phyloP scores from a whole-genome alignment of 164 flowering plant genomes.

The Malania oleifera region DNA sequence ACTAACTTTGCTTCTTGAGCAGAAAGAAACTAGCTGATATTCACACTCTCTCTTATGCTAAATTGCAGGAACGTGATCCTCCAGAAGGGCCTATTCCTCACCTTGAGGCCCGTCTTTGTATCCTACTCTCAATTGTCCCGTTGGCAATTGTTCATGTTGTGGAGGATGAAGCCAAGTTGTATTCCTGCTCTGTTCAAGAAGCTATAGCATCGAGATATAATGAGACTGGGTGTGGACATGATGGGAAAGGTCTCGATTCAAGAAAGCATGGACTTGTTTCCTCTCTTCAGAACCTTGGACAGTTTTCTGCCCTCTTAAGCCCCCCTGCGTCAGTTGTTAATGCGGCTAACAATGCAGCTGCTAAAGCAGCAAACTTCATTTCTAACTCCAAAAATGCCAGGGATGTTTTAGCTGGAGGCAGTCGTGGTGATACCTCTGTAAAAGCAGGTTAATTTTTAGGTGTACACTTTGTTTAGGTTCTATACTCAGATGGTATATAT shows the following conservation, averaged over 20 bases:
- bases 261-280: slow-evolving; percentile 49
- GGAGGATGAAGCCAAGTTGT: slow-evolving; percentile 39
- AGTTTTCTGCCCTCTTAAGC: slow-evolving; percentile 58
- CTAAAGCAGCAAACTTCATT: slow-evolving; percentile 60
- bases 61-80: slow-evolving; percentile 81
- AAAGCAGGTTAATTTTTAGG: slow-evolving; percentile 36
- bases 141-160: slow-evolving; percentile 63
- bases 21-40: slow-evolving; percentile 6
- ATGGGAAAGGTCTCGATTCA: slow-evolving; percentile 16
- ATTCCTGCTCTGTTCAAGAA: slow-evolving; percentile 16
- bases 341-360: slow-evolving; percentile 74
- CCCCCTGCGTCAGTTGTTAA: slow-evolving; percentile 54
- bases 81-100: slow-evolving; percentile 91
- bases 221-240: slow-evolving; percentile 19
- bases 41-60: slow-evolving; percentile 15
- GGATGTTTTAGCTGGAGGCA: slow-evolving; percentile 22
- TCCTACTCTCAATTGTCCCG: slow-evolving; percentile 69
- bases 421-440: slow-evolving; percentile 20
- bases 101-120: slow-evolving; percentile 79
- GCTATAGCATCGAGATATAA: slow-evolving; percentile 11
- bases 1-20: not conserved
- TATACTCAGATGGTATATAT: not conserved
- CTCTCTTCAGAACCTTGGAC: slow-evolving; percentile 68
- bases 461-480: not conserved
- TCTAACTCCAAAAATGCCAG: slow-evolving; percentile 36